Evolutionary conservation across 192 early-diverging fungal species (phyloP).

Genomic region (Powellomyces hirtus): DNA sequence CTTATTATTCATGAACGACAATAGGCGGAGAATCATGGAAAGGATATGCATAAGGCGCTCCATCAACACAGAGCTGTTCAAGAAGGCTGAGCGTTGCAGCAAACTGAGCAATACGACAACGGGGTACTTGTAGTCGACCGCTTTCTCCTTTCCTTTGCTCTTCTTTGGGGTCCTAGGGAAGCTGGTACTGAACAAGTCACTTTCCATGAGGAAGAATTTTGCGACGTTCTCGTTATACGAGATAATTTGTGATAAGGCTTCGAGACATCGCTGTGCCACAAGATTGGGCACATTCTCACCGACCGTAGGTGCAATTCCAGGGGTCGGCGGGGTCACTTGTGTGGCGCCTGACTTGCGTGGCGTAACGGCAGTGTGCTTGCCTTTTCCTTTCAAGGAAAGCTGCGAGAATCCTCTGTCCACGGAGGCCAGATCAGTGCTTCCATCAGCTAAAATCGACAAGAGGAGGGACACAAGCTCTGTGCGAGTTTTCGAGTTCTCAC

Average conservation of each 20-base stretch:
- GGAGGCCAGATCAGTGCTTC: constrained; percentile 68
- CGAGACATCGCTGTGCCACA: constrained; percentile 86
- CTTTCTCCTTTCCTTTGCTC: constrained; percentile 62
- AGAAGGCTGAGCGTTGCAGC: constrained; percentile 79
- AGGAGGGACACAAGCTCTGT: constrained; percentile 82
- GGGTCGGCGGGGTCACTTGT: neutral
- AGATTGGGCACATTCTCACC: constrained; percentile 76
- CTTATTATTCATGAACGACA: constrained; percentile 45
- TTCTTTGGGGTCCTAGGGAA: constrained; percentile 20
- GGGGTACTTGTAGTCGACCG: constrained; percentile 26
- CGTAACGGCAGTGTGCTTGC: constrained; percentile 21
- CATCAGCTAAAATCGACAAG: constrained; percentile 81
- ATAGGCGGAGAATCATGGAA: constrained; percentile 72
- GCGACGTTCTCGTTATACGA: constrained; percentile 72
- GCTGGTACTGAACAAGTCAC: constrained; percentile 48
- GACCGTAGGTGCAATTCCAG: neutral
- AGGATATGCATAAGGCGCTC: constrained; percentile 88
- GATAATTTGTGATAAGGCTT: constrained; percentile 78
- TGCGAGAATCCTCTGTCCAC: constrained; percentile 78
- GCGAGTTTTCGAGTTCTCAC: constrained; percentile 85
- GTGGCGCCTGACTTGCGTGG: neutral
- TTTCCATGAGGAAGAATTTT: constrained; percentile 75
- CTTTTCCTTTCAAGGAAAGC: constrained; percentile 63
- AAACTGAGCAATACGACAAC: constrained; percentile 80
- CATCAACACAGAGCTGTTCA: constrained; percentile 75